phyloP scores from a whole-genome alignment of 257 asterid genomes.

The Nicotiana obtusifolia region DNA sequence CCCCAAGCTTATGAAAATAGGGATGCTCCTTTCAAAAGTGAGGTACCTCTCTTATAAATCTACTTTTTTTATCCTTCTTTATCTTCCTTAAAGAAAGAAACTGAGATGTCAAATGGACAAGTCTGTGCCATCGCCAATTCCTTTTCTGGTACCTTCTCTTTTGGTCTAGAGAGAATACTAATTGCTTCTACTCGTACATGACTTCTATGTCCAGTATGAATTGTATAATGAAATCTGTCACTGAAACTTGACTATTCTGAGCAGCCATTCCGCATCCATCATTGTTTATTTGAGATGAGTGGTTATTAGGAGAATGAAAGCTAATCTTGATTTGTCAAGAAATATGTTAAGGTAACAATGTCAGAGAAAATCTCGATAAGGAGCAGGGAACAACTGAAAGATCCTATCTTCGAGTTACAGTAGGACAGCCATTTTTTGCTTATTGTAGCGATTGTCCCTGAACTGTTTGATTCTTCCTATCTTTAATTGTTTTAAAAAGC shows the following conservation, averaged over 20 bases:
- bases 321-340: neutral
- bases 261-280: neutral
- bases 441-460: neutral
- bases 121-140: conserved; percentile 4
- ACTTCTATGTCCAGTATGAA: neutral
- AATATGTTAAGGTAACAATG: neutral
- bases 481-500: neutral
- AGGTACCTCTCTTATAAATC: conserved; percentile 40
- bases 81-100: neutral
- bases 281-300: neutral
- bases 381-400: neutral
- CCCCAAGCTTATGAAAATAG: conserved; percentile 48
- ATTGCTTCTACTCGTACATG: neutral
- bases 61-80: neutral
- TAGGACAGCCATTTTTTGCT: neutral
- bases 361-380: neutral
- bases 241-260: neutral
- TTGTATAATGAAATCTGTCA: neutral
- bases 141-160: neutral
- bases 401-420: neutral
- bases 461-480: neutral
- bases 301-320: neutral
- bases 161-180: neutral
- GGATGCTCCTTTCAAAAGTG: conserved; percentile 35
- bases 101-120: neutral